Evolutionary conservation across 2,329 filamentous ascomycete genomes (phyloP), one percentile per base, ranked within the genome.

Genomic region (Shiraia sp.): DNA sequence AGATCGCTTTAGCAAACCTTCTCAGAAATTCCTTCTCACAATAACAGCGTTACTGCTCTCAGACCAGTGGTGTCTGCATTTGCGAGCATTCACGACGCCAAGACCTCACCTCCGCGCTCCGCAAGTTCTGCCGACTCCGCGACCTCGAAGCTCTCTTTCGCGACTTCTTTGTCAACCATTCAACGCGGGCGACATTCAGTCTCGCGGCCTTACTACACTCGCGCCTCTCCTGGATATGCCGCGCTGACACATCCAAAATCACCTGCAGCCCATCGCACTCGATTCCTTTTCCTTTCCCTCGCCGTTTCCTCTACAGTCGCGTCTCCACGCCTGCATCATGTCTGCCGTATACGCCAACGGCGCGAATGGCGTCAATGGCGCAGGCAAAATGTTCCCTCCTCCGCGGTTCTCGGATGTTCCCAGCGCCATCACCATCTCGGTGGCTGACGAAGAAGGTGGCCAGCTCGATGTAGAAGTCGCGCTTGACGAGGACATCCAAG

Each of bases 401-500:
- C 65, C 49, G 49, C 80, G 82, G 37, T 85, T 83, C 66, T 77
- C 79, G 42, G 79, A 83, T 58, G 81, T 85, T 32, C 82, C 82
- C 27, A 75, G 77, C 36, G 76, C 79, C 42, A 82, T 86, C 61
- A 82, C 83, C 60, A 83, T 86, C 59, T 81, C 82, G 40, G 79
- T 85, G 42, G 78, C 76, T 39, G 78, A 76, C 44, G 78, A 75
- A 36, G 82, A 76, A 45, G 81, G 84, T 56, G 81, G 78, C 49
- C 80, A 83, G 57, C 76, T 81, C 62, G 78, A 90, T 62, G 93
- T 99, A 69, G 93, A 97, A 74, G 89, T 99, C 61, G 89, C 95
- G 65, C 82, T 97, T 39, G 87, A 91, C 65, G 89, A 92, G 53
- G 63, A 68, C 47, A 83, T 96, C 27, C 82, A 91, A 47, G 93